Evolutionary conservation across 176 grass and related monocot species (phyloP).

Genomic region (Puccinellia tenuiflora): DNA sequence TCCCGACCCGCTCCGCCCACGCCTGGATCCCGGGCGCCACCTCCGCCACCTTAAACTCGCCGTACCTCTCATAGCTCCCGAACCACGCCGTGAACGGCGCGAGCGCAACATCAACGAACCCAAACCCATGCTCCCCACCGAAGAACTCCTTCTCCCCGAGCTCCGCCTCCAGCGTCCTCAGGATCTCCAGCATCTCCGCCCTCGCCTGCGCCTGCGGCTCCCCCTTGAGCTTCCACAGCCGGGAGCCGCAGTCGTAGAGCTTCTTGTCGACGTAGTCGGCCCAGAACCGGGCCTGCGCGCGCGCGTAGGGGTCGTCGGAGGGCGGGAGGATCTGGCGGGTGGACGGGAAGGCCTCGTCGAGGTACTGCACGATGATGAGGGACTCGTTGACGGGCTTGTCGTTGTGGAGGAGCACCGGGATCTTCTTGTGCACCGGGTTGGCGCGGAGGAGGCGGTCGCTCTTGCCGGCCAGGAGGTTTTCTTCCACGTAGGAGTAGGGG

Average conservation of each 20-base stretch:
- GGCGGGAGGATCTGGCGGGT: neutral
- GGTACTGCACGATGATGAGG: constrained; percentile 47
- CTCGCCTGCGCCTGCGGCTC: constrained; percentile 16
- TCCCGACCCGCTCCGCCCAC: constrained; percentile 29
- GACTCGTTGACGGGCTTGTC: constrained; percentile 55
- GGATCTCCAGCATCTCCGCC: constrained; percentile 23
- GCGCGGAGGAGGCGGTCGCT: constrained; percentile 53
- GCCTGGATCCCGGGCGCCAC: constrained; percentile 11
- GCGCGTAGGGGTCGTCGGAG: constrained; percentile 8
- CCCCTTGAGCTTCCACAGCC: constrained; percentile 33
- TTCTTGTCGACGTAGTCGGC: constrained; percentile 57
- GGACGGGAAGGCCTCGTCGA: constrained; percentile 51
- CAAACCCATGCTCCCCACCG: constrained; percentile 18
- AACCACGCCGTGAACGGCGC: constrained; percentile 33
- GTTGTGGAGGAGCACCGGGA: constrained; percentile 60
- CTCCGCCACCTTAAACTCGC: constrained; percentile 18
- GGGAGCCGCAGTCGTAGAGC: constrained; percentile 22
- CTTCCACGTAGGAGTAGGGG: constrained; percentile 36
- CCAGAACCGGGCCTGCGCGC: constrained; percentile 47
- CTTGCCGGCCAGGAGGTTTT: constrained; percentile 38
- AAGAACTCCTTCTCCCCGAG: constrained; percentile 44
- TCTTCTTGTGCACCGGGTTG: constrained; percentile 78
- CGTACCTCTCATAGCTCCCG: constrained; percentile 23
- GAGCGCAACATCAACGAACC: constrained; percentile 33
- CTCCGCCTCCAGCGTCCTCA: constrained; percentile 19